Base-by-base conservation (phyloP, 345 rosid species). In the Clausena lansium region DNA sequence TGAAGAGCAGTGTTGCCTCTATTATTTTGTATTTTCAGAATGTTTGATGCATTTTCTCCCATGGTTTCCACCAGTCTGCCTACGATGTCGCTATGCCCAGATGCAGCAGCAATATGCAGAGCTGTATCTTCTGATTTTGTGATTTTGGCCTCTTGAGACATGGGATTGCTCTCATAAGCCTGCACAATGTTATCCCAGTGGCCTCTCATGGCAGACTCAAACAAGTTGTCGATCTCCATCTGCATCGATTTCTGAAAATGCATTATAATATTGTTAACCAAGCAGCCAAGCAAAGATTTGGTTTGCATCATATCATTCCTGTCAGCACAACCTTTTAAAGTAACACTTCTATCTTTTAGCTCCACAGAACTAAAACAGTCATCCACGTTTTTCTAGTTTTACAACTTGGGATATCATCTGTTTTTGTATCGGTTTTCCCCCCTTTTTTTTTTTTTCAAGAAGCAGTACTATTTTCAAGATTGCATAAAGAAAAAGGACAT, bases 1-100 rank as follows among this genome's bases (percentile, higher is more conserved):
- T 63, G 67, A 15, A 66, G 70, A 66, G 70, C 17, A 20, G 70
- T 22, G 70, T 36, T 66, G 50, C 70, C 70, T 66, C 38, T 6
- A 6, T 32, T 35, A 66, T 66, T 66, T 66, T 36, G 38, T n/a
- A 66, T n/a, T 20, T 66, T 22, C 25, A 36, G 70, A 35, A 36
- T 10, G 50, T 66, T 22, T 36, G 50, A 36, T 36, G 70, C 70
- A 36, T 36, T 22, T 20, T 36, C 28, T 36, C 50, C 50, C 50
- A 66, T 66, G 50, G 50, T 22, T 66, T 66, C 50, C 28, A 66
- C 50, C 14, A 66, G 50, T 36, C 25, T 66, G 2, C 4, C 10
- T 5, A 66, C 50, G 13, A 66, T 10, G 4, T 66, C 27, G 4
- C 6, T 0, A 35, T 36, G 14, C 15, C 50, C 70, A 22, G n/a